Base-by-base conservation (phyloP, 2,329 filamentous ascomycete species). In the Aureobasidium namibiae region DNA sequence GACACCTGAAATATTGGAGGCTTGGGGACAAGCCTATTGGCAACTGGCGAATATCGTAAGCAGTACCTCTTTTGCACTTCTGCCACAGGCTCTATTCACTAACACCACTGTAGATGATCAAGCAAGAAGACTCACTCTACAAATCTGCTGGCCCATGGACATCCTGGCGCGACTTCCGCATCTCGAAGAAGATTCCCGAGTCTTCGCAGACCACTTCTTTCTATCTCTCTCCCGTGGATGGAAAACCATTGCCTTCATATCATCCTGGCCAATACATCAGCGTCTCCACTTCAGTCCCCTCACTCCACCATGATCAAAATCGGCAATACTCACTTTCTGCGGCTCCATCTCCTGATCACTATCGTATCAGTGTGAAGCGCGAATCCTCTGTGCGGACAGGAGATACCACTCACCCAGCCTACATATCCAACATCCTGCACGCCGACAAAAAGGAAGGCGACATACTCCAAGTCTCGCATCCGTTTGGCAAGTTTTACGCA, bases 251-350 rank as follows among this genome's bases (percentile, higher is more conserved):
- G 41, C 86, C 87, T 0, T 45, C 67, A 0, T 91, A 82, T 75
- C 76, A 80, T 60, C 86, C 88, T 0, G 88, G 88, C 36, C 87
- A 91, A 72, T 91, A 90, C 68, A 79, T 75, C 79, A 52, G 78
- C 88, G 0, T 80, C 82, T 1, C 74, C 76, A 49, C 77, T 87
- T 23, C 80, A 81, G n/a, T 78, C 83, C 68, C 73, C 78, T 63
- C 88, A 91, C 71, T 79, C 83, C 18, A 78, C 87, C 33, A 88
- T 90, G 71, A 91, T 90, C 73, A 88, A 85, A 26, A 78, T 91
- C 62, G 87, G 82, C 66, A 86, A 89, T 63, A 78, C 81, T 52
- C 52, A 8, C 52, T 56, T 29, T 56, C 52, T 13, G 21, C 31
- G 14, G 52, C 52, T 4, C 52, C 86, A 2, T 75, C 76, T 2